A percentile compares a stretch with the other conserved stretches of the same genome.
phyloP scores from a whole-genome alignment of 345 rosid species.

The Salix viminalis region DNA sequence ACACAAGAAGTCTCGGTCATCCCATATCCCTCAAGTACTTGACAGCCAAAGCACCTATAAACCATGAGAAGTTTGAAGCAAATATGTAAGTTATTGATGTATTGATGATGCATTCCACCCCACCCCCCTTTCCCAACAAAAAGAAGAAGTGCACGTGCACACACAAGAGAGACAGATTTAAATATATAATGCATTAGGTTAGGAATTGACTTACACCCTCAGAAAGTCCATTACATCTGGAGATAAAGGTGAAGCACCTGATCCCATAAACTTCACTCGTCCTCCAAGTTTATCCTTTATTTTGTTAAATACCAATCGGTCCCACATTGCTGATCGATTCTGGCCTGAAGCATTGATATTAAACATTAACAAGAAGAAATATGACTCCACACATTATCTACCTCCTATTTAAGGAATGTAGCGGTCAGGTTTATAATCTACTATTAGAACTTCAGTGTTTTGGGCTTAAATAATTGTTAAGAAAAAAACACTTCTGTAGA shows the following conservation, averaged over 20 bases:
- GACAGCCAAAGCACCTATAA: conserved; percentile 86
- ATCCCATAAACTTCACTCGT: conserved; percentile 24
- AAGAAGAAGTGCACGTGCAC: not conserved
- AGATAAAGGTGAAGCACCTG: conserved; percentile 30
- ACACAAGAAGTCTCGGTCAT: conserved; percentile 88
- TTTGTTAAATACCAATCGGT: conserved; percentile 26
- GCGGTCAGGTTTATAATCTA: not conserved
- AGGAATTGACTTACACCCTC: conserved; percentile 31
- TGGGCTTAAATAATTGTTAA: not conserved
- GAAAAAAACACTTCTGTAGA: not conserved
- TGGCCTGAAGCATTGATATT: conserved; percentile 18
- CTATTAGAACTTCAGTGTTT: not conserved
- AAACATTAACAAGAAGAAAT: conserved; percentile 8
- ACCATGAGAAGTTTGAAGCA: not conserved
- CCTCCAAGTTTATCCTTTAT: conserved; percentile 28
- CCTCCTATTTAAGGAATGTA: not conserved
- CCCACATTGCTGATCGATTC: conserved; percentile 28
- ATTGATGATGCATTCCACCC: not conserved
- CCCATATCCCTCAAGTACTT: conserved; percentile 80
- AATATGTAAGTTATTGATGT: not conserved
- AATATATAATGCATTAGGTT: not conserved
- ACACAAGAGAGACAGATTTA: not conserved
- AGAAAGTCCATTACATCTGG: conserved; percentile 28
- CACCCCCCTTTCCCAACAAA: too few species aligned
- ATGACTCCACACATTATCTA: not conserved